phyloP scores from a whole-genome alignment of 768 basidiomycete genomes.

The Trametes maxima region DNA sequence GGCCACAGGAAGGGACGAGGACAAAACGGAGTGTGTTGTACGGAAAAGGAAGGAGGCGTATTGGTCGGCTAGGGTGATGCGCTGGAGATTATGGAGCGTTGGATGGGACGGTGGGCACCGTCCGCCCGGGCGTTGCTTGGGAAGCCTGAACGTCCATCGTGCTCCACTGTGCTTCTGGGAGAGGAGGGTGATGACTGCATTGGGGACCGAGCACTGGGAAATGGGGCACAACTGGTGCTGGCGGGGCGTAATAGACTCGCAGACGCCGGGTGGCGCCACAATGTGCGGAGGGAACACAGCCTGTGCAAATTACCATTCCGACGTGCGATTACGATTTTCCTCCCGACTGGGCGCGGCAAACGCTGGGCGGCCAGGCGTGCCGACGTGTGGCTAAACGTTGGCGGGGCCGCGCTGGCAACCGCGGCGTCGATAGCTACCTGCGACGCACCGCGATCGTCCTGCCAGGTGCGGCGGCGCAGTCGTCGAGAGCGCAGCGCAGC shows the following conservation, averaged over 20 bases:
- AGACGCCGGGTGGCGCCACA: conserved; percentile 2
- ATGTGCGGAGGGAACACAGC: neutral
- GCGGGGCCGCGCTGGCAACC: neutral
- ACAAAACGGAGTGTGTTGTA: conserved; percentile 1
- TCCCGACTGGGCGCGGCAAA: conserved; percentile 2
- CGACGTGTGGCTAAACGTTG: conserved; percentile 1
- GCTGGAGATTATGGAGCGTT: conserved; percentile 9
- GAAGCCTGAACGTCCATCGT: conserved; percentile 9
- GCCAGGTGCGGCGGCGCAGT: neutral
- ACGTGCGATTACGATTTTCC: neutral
- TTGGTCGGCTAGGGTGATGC: neutral
- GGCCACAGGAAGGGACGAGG: neutral
- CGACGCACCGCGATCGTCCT: conserved; percentile 1
- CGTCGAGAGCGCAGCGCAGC: neutral
- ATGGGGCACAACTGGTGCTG: neutral
- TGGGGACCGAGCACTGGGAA: neutral
- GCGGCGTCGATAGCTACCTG: conserved; percentile 7
- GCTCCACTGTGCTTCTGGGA: conserved; percentile 4
- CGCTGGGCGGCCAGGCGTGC: neutral
- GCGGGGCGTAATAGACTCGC: neutral
- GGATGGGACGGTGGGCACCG: neutral
- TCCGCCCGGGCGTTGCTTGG: conserved; percentile 1
- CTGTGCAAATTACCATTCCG: neutral
- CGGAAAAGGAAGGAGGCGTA: neutral
- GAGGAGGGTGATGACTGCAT: conserved; percentile 14